Evolutionary conservation across 768 basidiomycete genomes (phyloP).

Genomic region (Leucocoprinus birnbaumii): DNA sequence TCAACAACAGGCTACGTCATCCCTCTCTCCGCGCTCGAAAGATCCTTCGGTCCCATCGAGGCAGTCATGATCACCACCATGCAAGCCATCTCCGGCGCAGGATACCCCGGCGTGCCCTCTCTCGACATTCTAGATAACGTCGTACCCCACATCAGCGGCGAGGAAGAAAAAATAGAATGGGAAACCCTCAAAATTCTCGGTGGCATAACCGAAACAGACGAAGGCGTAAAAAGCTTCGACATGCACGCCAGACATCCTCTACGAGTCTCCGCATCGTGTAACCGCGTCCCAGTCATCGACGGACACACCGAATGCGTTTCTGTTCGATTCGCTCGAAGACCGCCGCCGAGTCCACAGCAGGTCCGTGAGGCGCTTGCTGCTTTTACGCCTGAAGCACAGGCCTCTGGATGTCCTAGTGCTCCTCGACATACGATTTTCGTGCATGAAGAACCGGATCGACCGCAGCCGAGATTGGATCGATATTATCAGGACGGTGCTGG

Average conservation of each 20-base stretch:
- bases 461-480: conserved; percentile 91
- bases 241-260: conserved; percentile 80
- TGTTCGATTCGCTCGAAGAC: conserved; percentile 74
- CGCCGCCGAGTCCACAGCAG: conserved; percentile 84
- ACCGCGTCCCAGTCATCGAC: conserved; percentile 93
- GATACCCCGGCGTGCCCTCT: conserved; percentile 91
- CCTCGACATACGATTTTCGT: conserved; percentile 84
- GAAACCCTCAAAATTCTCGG: conserved; percentile 97
- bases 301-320: conserved; percentile 93
- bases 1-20: conserved; percentile 92
- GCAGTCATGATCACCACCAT: conserved; percentile 90
- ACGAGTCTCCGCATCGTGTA: conserved; percentile 90
- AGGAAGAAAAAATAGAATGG: conserved; percentile 99
- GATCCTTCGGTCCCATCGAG: conserved; percentile 92
- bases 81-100: conserved; percentile 96
- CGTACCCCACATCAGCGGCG: conserved; percentile 90
- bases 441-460: conserved; percentile 91
- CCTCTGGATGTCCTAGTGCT: conserved; percentile 78
- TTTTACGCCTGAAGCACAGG: conserved; percentile 75
- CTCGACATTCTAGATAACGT: conserved; percentile 96
- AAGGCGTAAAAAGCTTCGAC: conserved; percentile 67
- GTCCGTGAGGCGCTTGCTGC: conserved; percentile 76
- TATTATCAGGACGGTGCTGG: conserved; percentile 90
- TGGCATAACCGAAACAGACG: conserved; percentile 58
- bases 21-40: conserved; percentile 88